Evolutionary conservation across 257 asterid species (phyloP).

Genomic region (Anisodus tanguticus): DNA sequence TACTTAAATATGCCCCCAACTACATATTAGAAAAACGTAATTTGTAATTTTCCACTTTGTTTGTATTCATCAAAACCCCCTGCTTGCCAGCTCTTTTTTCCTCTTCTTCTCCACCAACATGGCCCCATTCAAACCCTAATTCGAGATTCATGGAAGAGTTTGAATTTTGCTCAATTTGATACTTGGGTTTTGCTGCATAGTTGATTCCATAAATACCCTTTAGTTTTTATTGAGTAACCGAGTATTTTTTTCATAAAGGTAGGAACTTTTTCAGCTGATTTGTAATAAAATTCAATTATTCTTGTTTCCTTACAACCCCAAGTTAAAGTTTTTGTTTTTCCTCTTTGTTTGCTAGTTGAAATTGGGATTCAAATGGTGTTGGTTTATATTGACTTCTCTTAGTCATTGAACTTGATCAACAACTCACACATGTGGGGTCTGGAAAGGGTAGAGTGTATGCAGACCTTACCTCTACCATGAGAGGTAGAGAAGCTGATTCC

Average conservation of each 20-base stretch:
- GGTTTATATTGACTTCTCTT: slow-evolving; percentile 15
- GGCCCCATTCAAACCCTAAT: slow-evolving; percentile 22
- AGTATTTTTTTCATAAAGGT: background rate
- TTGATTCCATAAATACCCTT: slow-evolving; percentile 18
- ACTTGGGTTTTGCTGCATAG: background rate
- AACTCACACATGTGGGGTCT: too few species aligned
- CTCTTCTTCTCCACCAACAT: slow-evolving; percentile 18
- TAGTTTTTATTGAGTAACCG: background rate
- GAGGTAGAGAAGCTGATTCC: too few species aligned
- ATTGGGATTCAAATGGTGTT: background rate
- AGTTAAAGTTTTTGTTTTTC: background rate
- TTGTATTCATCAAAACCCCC: slow-evolving; percentile 15
- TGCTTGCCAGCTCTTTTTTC: slow-evolving; percentile 32
- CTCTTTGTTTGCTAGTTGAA: background rate
- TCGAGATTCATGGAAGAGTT: slow-evolving; percentile 20
- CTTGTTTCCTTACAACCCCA: background rate
- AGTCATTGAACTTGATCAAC: slow-evolving; percentile 7
- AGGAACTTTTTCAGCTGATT: slow-evolving; percentile 12
- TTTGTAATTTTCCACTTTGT: slow-evolving; percentile 36
- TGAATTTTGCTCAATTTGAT: slow-evolving; percentile 5
- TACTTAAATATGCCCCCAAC: background rate
- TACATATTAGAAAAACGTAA: background rate
- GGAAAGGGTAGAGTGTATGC: too few species aligned
- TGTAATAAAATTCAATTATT: background rate
- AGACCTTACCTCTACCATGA: too few species aligned